Evolutionary conservation across 495 filamentous ascomycete genomes (phyloP).

Genomic region (Neurospora sp.): DNA sequence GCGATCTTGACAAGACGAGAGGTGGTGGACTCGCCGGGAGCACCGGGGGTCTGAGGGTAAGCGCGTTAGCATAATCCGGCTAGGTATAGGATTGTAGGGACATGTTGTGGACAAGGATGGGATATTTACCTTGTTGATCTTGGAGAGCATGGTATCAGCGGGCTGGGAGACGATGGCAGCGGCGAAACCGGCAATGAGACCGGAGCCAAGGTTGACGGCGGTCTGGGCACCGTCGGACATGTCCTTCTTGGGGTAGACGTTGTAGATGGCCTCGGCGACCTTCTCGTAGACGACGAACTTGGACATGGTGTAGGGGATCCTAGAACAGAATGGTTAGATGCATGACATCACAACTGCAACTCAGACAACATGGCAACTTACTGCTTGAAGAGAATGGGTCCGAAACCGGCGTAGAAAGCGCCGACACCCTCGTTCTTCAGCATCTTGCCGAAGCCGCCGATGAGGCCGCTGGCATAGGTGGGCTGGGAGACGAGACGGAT

Average conservation of each 20-base stretch:
- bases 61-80: background rate
- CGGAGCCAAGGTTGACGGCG: slow-evolving; percentile 83
- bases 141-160: slow-evolving; percentile 97
- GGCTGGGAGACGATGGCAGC: slow-evolving; percentile 94
- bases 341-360: background rate
- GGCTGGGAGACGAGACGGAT: slow-evolving; percentile 91
- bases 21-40: slow-evolving; percentile 88
- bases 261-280: slow-evolving; percentile 72
- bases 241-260: slow-evolving; percentile 61
- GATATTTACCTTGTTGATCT: slow-evolving; percentile 77
- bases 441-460: slow-evolving; percentile 80
- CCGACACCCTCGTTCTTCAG: slow-evolving; percentile 72
- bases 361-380: slow-evolving; percentile 37
- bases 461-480: slow-evolving; percentile 70
- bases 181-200: slow-evolving; percentile 96
- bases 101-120: too few relatives aligned
- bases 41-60: slow-evolving; percentile 59
- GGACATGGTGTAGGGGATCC: slow-evolving; percentile 99
- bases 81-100: background rate
- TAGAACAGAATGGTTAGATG: slow-evolving; percentile 23
- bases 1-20: slow-evolving; percentile 90
- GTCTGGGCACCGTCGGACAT: slow-evolving; percentile 71
- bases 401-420: slow-evolving; percentile 92
- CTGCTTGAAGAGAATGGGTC: slow-evolving; percentile 93
- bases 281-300: slow-evolving; percentile 99